Conservation (phyloP, 192 early-diverging fungal genomes). For the Ambispora gerdemannii region DNA sequence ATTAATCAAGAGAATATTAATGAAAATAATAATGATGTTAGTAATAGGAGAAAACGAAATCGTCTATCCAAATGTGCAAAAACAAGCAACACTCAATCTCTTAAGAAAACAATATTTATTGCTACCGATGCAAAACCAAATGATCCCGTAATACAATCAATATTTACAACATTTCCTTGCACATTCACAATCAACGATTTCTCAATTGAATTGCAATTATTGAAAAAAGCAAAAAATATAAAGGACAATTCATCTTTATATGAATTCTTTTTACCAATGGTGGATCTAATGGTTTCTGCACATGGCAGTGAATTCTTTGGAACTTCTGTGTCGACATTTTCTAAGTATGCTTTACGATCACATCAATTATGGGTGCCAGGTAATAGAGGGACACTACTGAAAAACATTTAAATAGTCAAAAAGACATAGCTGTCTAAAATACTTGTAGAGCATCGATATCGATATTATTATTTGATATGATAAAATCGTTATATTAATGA, state of each 20-base stretch:
- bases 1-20: not conserved
- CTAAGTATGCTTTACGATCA: not conserved
- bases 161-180: not conserved
- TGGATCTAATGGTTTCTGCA: not conserved
- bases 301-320: not conserved
- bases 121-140: not conserved
- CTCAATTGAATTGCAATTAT: not conserved
- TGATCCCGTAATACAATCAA: not conserved
- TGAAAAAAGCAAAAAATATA: not conserved
- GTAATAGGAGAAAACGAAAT: not conserved
- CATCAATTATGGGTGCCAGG: not conserved
- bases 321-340: not conserved
- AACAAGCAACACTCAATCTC: no score
- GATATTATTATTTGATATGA: no score
- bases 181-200: not conserved
- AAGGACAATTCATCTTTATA: not conserved
- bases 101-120: not conserved
- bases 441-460: no score
- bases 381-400: no score
- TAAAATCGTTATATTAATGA: no score
- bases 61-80: not conserved
- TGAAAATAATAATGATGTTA: not conserved
- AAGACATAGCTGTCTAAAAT: no score
- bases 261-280: not conserved
- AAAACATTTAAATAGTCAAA: no score